Percentiles rank a stretch among this genome's conserved stretches.
phyloP scores from a whole-genome alignment of 768 basidiomycete species.

The Lactarius evosmus region DNA sequence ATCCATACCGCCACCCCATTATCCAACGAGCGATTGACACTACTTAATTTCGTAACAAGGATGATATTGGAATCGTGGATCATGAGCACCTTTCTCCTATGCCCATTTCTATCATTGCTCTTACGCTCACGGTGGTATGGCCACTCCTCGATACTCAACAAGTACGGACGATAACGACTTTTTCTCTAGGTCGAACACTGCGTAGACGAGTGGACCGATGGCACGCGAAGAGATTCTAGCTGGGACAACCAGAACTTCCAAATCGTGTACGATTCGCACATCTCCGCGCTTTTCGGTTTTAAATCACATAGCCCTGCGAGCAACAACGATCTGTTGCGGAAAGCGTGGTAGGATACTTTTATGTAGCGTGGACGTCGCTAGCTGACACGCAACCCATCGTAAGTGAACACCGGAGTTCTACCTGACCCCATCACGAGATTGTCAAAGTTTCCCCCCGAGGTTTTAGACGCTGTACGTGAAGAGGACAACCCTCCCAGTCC shows the following conservation, averaged over 20 bases:
- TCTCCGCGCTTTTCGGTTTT: neutral
- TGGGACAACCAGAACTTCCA: neutral
- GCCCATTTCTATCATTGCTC: neutral
- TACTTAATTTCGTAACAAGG: conserved; percentile 8
- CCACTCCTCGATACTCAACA: neutral
- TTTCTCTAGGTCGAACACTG: neutral
- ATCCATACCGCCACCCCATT: conserved; percentile 11
- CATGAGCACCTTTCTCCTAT: conserved; percentile 1
- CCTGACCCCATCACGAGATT: neutral
- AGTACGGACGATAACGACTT: neutral
- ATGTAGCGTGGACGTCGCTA: neutral
- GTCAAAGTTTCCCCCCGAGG: neutral
- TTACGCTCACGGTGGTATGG: conserved; percentile 4
- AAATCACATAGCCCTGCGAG: neutral
- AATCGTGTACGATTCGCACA: neutral
- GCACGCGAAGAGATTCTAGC: neutral
- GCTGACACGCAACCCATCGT: neutral
- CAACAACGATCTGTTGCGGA: neutral
- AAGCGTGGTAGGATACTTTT: conserved; percentile 1
- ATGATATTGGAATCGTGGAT: neutral
- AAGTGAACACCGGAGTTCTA: conserved; percentile 1
- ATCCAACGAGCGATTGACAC: conserved; percentile 9
- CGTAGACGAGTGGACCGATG: neutral
- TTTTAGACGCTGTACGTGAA: neutral
- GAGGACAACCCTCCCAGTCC: neutral